Percentiles rank a stretch among this genome's conserved stretches.
These are phyloP conservation scores for Claviceps citrina DNA, from an alignment of 2,329 filamentous ascomycete genomes.

Conservation along the genomic window DNA sequence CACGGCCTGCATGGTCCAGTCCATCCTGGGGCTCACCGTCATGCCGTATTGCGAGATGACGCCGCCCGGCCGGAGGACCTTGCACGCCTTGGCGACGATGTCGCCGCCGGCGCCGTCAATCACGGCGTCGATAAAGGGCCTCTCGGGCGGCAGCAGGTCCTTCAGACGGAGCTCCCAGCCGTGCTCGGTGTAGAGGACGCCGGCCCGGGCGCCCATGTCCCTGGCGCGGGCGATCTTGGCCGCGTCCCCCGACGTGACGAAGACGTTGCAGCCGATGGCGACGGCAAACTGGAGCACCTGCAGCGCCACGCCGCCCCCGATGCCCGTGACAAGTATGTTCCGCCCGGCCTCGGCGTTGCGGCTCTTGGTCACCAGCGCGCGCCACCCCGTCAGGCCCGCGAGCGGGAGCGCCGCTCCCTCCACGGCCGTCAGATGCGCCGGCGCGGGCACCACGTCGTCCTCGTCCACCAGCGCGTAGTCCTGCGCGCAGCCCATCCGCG, in stretches of 20 bases:
- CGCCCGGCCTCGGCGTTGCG: conserved; percentile 41
- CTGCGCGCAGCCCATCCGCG: conserved; percentile 51
- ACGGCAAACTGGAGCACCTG: conserved; percentile 67
- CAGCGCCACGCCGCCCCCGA: conserved; percentile 82
- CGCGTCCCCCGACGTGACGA: conserved; percentile 58
- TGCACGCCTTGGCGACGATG: conserved; percentile 52
- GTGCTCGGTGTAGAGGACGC: conserved; percentile 65
- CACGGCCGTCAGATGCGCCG: conserved; percentile 51
- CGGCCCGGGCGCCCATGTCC: conserved; percentile 59
- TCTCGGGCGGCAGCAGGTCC: conserved; percentile 44
- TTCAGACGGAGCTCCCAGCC: conserved; percentile 69
- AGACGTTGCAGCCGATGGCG: conserved; percentile 61
- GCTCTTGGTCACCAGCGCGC: conserved; percentile 67
- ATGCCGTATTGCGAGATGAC: conserved; percentile 83
- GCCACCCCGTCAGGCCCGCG: conserved; percentile 76
- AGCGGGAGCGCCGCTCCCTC: conserved; percentile 77
- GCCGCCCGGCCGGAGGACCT: conserved; percentile 64
- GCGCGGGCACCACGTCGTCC: conserved; percentile 55
- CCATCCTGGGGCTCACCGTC: conserved; percentile 74
- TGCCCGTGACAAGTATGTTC: conserved; percentile 77
- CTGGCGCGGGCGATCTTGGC: conserved; percentile 62
- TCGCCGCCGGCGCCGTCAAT: conserved; percentile 86
- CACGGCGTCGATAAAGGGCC: conserved; percentile 63
- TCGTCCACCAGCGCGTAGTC: conserved; percentile 58
- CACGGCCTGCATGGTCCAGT: conserved; percentile 70